Conservation (phyloP, 176 grass and related monocot genomes). For the Musa schizocarpa region DNA sequence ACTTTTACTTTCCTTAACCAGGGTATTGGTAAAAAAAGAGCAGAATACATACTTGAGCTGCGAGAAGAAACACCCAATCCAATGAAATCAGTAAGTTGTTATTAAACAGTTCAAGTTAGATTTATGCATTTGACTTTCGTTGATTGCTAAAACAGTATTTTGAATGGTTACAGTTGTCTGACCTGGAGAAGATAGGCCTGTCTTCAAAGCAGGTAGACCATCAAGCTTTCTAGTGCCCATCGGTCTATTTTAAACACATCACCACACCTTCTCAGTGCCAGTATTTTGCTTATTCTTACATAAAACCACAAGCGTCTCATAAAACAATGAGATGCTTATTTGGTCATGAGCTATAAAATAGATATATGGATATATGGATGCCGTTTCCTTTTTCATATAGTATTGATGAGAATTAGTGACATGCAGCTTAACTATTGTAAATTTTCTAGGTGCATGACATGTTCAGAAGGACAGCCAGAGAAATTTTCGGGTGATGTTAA, state of each 20-base stretch:
- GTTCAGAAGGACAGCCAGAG: conserved; percentile 39
- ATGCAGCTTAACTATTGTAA: not conserved
- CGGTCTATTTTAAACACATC: not conserved
- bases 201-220: conserved; percentile 69
- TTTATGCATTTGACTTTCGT: not conserved
- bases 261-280: not conserved
- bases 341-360: too few relatives aligned
- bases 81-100: conserved; percentile 66
- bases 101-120: not conserved
- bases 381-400: too few relatives aligned
- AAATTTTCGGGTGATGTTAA: conserved; percentile 39
- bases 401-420: not conserved
- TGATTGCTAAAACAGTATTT: conserved; percentile 17
- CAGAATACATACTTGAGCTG: conserved; percentile 80
- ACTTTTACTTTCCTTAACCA: conserved; percentile 23
- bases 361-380: too few relatives aligned
- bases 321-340: too few relatives aligned
- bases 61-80: conserved; percentile 54
- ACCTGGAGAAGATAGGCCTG: conserved; percentile 80
- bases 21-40: conserved; percentile 83
- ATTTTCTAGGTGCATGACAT: conserved; percentile 42
- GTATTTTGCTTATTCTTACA: not conserved
- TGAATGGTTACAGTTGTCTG: conserved; percentile 42
- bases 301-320: too few relatives aligned
- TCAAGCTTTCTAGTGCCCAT: not conserved